Evolutionary conservation across 1,284 basidiomycete species (phyloP).

Genomic region (Entoloma clypeatum): DNA sequence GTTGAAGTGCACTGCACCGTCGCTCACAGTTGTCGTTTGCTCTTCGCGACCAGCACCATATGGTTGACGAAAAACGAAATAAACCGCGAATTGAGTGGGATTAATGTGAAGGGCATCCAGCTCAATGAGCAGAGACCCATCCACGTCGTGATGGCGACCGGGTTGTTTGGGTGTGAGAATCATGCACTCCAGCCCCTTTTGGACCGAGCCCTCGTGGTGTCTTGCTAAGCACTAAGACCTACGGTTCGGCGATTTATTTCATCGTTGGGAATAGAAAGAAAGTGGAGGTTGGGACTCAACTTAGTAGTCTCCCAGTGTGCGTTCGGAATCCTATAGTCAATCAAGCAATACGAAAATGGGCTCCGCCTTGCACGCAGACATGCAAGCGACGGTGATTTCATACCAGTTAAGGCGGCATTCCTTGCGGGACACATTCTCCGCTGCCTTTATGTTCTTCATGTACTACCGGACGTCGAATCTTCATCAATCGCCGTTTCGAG

Average conservation of each 20-base stretch:
- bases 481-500: constrained; percentile 46
- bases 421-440: constrained; percentile 26
- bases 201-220: constrained; percentile 48
- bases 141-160: too few species aligned
- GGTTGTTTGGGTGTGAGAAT: too few species aligned
- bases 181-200: constrained; percentile 60
- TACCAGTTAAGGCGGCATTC: constrained; percentile 41
- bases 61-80: too few species aligned
- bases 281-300: constrained; percentile 61
- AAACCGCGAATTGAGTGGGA: too few species aligned
- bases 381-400: constrained; percentile 44
- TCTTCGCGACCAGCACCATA: too few species aligned
- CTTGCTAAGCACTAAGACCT: constrained; percentile 55
- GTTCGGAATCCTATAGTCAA: constrained; percentile 37
- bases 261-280: constrained; percentile 59
- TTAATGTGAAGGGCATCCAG: too few species aligned
- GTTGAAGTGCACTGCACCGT: too few species aligned
- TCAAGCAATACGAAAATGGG: constrained; percentile 55
- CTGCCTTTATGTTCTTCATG: constrained; percentile 40
- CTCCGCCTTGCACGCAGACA: constrained; percentile 46
- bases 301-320: constrained; percentile 56
- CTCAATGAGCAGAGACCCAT: too few species aligned
- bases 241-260: constrained; percentile 61
- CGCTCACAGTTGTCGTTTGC: too few species aligned
- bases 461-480: constrained; percentile 51